Evolutionary conservation across 2,329 filamentous ascomycete species (phyloP).

Genomic region (Venturia nashicola): DNA sequence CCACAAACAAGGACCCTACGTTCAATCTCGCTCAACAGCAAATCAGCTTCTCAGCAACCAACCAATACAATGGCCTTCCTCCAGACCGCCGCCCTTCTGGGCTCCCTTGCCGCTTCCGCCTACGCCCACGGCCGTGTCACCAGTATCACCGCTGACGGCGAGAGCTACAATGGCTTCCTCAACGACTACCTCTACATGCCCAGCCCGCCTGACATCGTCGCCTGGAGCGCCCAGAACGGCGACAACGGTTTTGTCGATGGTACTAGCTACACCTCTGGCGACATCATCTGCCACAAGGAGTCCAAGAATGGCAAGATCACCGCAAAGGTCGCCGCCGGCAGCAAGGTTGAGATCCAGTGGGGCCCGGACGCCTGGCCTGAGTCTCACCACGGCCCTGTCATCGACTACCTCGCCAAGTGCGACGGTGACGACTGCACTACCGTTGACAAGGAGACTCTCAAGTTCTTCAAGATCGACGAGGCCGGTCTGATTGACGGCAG

Average conservation of each 20-base stretch:
- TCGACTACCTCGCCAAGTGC: constrained; percentile 52
- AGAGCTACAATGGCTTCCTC: constrained; percentile 32
- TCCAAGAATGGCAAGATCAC: constrained; percentile 38
- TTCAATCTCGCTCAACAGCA: too few species aligned
- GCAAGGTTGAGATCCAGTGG: constrained; percentile 48
- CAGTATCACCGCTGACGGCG: constrained; percentile 35
- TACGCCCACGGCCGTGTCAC: constrained; percentile 36
- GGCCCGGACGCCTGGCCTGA: constrained; percentile 49
- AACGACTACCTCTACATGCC: constrained; percentile 19
- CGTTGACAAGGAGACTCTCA: constrained; percentile 35
- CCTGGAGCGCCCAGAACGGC: constrained; percentile 6
- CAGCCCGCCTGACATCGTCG: not conserved
- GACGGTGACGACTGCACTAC: constrained; percentile 40
- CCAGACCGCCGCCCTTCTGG: too few species aligned
- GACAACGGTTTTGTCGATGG: constrained; percentile 11
- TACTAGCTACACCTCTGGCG: constrained; percentile 23
- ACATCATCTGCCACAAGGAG: constrained; percentile 52
- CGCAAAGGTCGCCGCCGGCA: constrained; percentile 47
- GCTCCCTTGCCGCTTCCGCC: too few species aligned
- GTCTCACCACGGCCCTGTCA: constrained; percentile 50
- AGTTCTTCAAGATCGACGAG: constrained; percentile 53
- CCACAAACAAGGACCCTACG: too few species aligned
- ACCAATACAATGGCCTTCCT: too few species aligned
- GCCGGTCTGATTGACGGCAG: constrained; percentile 38
- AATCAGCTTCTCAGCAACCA: too few species aligned